Base-by-base conservation (phyloP, 345 rosid genomes). In the Eutrema japonicum region DNA sequence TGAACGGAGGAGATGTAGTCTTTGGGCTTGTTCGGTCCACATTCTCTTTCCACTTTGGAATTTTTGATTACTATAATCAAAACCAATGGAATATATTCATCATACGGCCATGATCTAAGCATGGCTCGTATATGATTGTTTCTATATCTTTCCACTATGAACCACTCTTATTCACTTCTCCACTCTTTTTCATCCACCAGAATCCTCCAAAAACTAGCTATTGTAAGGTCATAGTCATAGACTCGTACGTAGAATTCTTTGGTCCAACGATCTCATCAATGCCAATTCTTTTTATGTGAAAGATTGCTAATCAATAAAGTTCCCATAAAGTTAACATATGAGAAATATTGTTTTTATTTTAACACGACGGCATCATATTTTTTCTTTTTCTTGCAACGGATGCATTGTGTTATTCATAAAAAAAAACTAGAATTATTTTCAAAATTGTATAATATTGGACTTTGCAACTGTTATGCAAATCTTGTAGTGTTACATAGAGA, bases 131-230 rank as follows among this genome's bases (percentile, higher is more conserved):
- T 61, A 45, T 48, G 26, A 22, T 22, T 22, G 45, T 35, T 50
- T 75, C 64, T 68, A 57, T 52, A 62, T 52, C 58, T 76, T 41
- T 62, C 75, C 79, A 76, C 70, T 76, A 69, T 62, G 70, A 62
- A 64, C 59, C 70, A 76, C 36, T 69, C 69, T 46, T 37, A 46
- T 69, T 68, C 43, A 37, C 48, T 53, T 53, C 35, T 52, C 27
- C 29, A 42, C 50, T 68, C 18, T 0, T 57, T 70, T 40, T 73
- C 59, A 48, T 18, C 51, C 57, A 56, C 66, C 40, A 13, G 29
- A 52, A 63, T 73, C 66, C 32, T 14, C 59, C 51, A 18, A n/a
- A 13, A 16, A 42, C 67, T 32, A 40, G 30, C 67, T 58, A 74
- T 8, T 32, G 12, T 58, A 7, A 57, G 40, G 73, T 58, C 68